Evolutionary conservation across 1,284 basidiomycete genomes (phyloP), one percentile per base, ranked within the genome.

Genomic region (Boletus smithii): DNA sequence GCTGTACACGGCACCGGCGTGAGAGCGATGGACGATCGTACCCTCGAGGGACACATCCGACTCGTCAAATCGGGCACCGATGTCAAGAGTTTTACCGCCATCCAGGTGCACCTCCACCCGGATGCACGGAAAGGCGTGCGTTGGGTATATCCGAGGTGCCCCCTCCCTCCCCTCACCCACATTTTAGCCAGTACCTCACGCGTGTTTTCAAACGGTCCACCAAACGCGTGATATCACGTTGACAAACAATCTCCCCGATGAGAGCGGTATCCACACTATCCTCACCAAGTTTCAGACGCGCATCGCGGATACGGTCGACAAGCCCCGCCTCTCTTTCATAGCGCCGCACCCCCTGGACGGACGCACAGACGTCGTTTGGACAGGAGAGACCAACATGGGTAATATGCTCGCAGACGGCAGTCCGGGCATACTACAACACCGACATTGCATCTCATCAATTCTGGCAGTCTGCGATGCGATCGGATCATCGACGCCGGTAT

Each of bases 381-480:
- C 33, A 7, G 14, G 11, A 6, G 48, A 54, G 11, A 44, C 48
- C 3, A 29, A 44, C 29, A 3, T 49, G 3, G 35, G 59, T 0
- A 51, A 44, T 9, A 49, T 50, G 42, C 24, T 55, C 4, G 48
- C 49, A 24, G 38, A 58, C 42, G n/a, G 55, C 47, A 40, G 55
- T 52, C 35, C 57, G 60, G 58, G 42, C 41, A 35, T 58, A 58
- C 32, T 37, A 53, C 18, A 39, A 50, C 17, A 24, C 60, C 60
- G 60, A 60, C 32, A 44, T 56, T 2, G 37, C 43, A 10, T 33
- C n/a, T 44, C 18, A 40, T 51, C 23, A 36, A 49, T n/a, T 48
- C 48, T 1, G 42, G 59, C 2, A 46, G 40, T 31, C n/a, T 49
- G 17, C 35, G 46, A 9, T 42, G 41, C 32, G 33, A 48, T 16